A percentile compares a stretch with the other conserved stretches of the same genome.
Conservation (phyloP, 441 rosid genomes). For the Daphne laureola region DNA sequence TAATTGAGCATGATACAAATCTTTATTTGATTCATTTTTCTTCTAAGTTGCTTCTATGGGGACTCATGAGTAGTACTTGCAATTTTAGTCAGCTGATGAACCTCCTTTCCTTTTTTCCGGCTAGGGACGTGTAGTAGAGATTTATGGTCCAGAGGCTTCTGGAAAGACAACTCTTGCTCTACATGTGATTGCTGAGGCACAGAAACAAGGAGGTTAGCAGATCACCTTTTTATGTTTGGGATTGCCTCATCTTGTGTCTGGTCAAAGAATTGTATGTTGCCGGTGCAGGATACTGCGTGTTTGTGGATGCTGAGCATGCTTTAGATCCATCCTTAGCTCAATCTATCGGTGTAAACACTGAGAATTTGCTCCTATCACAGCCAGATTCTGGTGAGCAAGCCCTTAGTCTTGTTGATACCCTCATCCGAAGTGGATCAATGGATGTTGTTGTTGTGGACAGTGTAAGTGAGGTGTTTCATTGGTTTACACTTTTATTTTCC, state of each 20-base stretch:
- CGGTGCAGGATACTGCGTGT: constrained; percentile 73
- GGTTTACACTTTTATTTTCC: constrained; percentile 9
- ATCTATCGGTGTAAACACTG: constrained; percentile 81
- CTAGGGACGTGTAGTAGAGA: constrained; percentile 97
- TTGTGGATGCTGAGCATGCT: constrained; percentile 97
- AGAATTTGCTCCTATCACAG: constrained; percentile 86
- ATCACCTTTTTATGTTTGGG: neutral
- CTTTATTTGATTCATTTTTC: neutral
- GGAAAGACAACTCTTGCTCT: constrained; percentile 96
- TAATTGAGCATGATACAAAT: neutral
- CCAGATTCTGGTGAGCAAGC: constrained; percentile 99
- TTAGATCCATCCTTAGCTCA: constrained; percentile 81
- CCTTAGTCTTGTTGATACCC: constrained; percentile 87
- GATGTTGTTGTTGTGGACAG: constrained; percentile 97
- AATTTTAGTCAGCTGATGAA: constrained; percentile 16
- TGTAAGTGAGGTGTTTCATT: constrained; percentile 44
- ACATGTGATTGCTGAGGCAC: constrained; percentile 96
- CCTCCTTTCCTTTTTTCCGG: constrained; percentile 13
- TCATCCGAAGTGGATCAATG: constrained; percentile 90
- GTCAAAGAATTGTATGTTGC: constrained; percentile 10
- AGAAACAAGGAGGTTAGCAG: constrained; percentile 79
- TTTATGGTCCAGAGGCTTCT: constrained; percentile 98
- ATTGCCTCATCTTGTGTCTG: neutral
- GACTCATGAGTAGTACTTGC: neutral
- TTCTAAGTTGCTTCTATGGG: neutral